Conservation (phyloP, 164 flowering plant species). For the Umbellularia californica region DNA sequence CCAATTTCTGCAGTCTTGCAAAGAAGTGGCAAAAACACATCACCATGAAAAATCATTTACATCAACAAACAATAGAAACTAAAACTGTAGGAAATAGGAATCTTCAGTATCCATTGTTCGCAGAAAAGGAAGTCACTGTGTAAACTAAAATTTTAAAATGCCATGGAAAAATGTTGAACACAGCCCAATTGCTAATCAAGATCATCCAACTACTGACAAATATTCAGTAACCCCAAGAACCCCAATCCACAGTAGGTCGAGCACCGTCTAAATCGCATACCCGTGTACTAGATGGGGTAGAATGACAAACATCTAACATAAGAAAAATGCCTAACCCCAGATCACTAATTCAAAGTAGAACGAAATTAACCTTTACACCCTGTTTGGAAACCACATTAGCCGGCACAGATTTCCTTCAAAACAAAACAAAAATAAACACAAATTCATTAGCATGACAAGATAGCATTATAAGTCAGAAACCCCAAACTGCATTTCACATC, state of each 20-base stretch:
- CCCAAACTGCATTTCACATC: background rate
- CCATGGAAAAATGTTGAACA: too few relatives aligned
- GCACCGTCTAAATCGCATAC: background rate
- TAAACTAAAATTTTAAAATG: too few relatives aligned
- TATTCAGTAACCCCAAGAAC: background rate
- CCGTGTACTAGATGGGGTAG: background rate
- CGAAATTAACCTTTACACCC: conserved; percentile 22
- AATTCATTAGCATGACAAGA: background rate
- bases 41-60: too few relatives aligned
- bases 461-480: background rate
- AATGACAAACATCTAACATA: background rate
- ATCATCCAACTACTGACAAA: background rate
- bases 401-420: conserved; percentile 26
- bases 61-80: too few relatives aligned
- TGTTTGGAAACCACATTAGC: conserved; percentile 9
- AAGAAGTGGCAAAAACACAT: too few relatives aligned
- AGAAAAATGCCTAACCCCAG: background rate
- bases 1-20: background rate
- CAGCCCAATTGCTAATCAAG: too few relatives aligned
- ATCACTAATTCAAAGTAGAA: background rate
- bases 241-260: background rate
- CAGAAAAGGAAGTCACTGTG: too few relatives aligned
- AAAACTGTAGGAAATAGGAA: too few relatives aligned
- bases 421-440: background rate
- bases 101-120: too few relatives aligned